Evolutionary conservation across 177 flowering plant genomes (phyloP), one percentile per base, ranked within the genome.

Genomic region (Tripterygium wilfordii): DNA sequence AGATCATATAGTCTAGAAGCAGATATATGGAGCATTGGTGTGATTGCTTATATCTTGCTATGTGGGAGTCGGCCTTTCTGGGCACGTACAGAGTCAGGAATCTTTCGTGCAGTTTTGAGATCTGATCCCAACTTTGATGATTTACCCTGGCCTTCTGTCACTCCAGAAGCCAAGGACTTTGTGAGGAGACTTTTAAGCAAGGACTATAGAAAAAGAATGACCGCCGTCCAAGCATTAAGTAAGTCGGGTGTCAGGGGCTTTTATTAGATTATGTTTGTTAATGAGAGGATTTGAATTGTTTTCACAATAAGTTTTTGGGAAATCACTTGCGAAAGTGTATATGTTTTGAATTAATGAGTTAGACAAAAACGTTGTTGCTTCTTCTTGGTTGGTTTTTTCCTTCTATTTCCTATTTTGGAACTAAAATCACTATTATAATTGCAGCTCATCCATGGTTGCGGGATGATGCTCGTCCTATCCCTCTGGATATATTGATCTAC

Each of bases 11-110:
- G 76, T 44, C 57, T 75, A 41, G 89, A 82, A 60, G 89, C 79
- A 39, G 89, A 82, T 67, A 71, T 79, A 31, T 82, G 89, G 89
- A 82, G 89, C 62, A 75, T 82, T 41, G 89, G 89, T 5, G 85
- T 82, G 14, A 79, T 82, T 31, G 38, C 79, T 12, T 82, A 77
- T 54, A 82, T 82, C 30, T 62, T 82, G 54, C 56, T 82, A 45
- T 82, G 89, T 68, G 85, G 89, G 54, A 79, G 89, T 56, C 71
- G 89, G 24, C 89, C 89, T 15, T 82, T 79, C 53, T 82, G 89
- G 89, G 83, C 89, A 27, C 54, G 85, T 10, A 79, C 88, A 20
- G 88, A 82, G 60, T 79, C 88, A 10, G 88, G 88, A 40, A 82
- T 82, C 31, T 82, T 82, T 32, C 88, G 85, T 36, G 57, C 88